These are phyloP conservation scores for Daldinia decipiens DNA, from an alignment of 495 filamentous ascomycete species.

Conservation along the genomic window DNA sequence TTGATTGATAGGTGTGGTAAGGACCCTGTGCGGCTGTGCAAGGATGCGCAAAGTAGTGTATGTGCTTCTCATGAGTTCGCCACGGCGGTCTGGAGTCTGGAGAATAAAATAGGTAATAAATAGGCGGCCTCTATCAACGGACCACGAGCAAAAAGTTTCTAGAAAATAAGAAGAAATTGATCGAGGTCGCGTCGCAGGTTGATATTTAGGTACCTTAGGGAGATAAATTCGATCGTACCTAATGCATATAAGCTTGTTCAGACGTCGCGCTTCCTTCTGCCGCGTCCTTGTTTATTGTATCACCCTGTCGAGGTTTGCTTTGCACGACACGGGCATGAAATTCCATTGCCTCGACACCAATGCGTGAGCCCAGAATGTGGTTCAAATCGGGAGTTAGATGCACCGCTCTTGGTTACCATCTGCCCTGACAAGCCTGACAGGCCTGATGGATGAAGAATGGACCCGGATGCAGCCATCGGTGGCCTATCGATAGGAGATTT, in stretches of 20 bases:
- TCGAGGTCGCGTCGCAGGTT: constrained; percentile 17
- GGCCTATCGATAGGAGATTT: constrained; percentile 40
- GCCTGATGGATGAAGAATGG: constrained; percentile 10
- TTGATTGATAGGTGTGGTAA: constrained; percentile 28
- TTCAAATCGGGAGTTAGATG: constrained; percentile 22
- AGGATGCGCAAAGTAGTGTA: constrained; percentile 24
- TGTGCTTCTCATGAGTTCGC: constrained; percentile 25
- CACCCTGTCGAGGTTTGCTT: constrained; percentile 26
- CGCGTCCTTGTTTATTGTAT: constrained; percentile 42
- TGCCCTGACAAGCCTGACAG: neutral
- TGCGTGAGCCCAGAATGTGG: constrained; percentile 30
- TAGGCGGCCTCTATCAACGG: constrained; percentile 34
- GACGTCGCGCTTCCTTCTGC: constrained; percentile 24
- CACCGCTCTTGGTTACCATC: constrained; percentile 1
- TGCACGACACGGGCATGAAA: constrained; percentile 26
- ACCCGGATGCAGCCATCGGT: constrained; percentile 29
- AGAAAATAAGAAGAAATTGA: constrained; percentile 18
- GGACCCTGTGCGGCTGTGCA: constrained; percentile 37
- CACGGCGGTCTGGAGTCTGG: constrained; percentile 25
- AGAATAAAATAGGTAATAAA: constrained; percentile 5
- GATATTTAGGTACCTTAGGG: neutral
- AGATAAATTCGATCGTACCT: constrained; percentile 12
- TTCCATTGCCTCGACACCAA: constrained; percentile 26
- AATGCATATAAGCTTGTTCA: constrained; percentile 18
- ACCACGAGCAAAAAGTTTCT: constrained; percentile 7